Base-by-base conservation (phyloP, 495 filamentous ascomycete species). In the Neurospora intermedia region DNA sequence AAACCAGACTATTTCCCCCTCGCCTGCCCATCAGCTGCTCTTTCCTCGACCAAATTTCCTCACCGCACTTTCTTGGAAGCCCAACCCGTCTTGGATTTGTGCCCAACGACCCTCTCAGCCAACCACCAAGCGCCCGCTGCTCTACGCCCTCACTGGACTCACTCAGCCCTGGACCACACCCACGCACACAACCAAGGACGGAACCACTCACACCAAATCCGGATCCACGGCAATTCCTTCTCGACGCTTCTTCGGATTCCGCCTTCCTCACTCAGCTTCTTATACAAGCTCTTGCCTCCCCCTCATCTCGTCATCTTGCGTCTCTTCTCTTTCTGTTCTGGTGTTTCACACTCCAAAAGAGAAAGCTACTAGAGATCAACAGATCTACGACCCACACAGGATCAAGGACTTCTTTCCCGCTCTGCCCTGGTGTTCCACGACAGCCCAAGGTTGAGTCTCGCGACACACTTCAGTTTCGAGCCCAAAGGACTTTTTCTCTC, bases 21-120 rank as follows among this genome's bases (percentile, higher is more conserved):
- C 83, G 83, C 81, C 79, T 82, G 83, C 84, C 84, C 83, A 83
- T 85, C 83, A 74, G 76, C 74, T 76, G 77, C 78, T 80, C 77
- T 78, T 80, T 80, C 77, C 81, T 72, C 62, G 54, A 66, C 31
- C 23, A 72, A 70, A 69, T 76, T 74, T 82, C 77, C 80, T 73
- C 75, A 73, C 70, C 75, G 77, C 54, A 66, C 54, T 35, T 78
- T 76, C 80, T 78, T 80, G 75, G 71, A 78, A 83, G 83, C 85
- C 85, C 83, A 85, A 85, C 81, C 77, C 78, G 77, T 70, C 77
- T 75, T 70, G 48, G 76, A 75, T 85, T 83, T 74, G 77, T 83
- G 85, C 84, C 84, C 84, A 85, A 84, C 82, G 48, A 35, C 15
- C 27, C 54, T 23, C 11, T 43, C 38, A 70, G 38, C n/a, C 35